Percentiles rank a stretch among this genome's conserved stretches.
Evolutionary conservation across 441 rosid genomes (phyloP).

Genomic region (Croton setiger): DNA sequence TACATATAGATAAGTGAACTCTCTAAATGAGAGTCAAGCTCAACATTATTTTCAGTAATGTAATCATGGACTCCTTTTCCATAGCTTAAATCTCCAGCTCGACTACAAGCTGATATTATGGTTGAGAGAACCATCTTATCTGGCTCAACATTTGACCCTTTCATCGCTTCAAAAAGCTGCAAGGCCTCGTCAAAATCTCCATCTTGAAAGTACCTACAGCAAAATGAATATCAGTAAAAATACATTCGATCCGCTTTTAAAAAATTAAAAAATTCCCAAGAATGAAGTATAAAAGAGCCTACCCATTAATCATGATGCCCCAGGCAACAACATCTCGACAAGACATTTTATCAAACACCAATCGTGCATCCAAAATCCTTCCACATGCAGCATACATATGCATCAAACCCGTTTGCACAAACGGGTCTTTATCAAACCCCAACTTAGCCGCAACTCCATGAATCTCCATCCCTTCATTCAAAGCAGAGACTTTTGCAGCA

Average conservation of each 20-base stretch:
- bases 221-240: constrained; percentile 14
- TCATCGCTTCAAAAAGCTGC: constrained; percentile 66
- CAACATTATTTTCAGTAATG: constrained; percentile 35
- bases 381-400: constrained; percentile 38
- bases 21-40: constrained; percentile 38
- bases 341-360: constrained; percentile 56
- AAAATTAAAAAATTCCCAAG: background rate
- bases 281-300: constrained; percentile 13
- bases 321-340: constrained; percentile 54
- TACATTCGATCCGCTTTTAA: background rate
- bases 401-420: constrained; percentile 48
- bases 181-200: constrained; percentile 46
- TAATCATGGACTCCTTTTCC: constrained; percentile 47
- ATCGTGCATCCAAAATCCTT: constrained; percentile 36
- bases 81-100: constrained; percentile 36
- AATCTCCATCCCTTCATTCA: constrained; percentile 52
- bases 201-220: constrained; percentile 40
- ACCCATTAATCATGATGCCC: constrained; percentile 63
- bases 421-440: constrained; percentile 46
- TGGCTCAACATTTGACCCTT: constrained; percentile 33
- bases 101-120: constrained; percentile 49
- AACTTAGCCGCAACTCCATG: constrained; percentile 49
- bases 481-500: constrained; percentile 35
- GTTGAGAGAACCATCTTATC: constrained; percentile 55
- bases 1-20: constrained; percentile 61